Conservation (phyloP, 768 basidiomycete genomes). For the Termitomyces sp. region DNA sequence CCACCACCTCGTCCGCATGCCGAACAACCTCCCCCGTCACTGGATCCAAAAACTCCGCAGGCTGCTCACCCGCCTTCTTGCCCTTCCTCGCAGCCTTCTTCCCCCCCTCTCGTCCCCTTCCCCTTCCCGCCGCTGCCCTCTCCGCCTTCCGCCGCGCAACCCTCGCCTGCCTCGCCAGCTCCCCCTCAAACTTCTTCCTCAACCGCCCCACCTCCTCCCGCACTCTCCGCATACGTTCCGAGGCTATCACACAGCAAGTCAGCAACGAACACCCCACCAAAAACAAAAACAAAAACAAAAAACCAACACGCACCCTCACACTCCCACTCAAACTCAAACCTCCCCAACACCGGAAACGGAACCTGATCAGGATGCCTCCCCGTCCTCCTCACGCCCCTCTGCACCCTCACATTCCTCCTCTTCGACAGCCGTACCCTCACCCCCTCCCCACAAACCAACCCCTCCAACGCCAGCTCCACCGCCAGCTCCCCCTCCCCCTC, state of each 20-base stretch:
- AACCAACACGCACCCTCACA: slow-evolving; percentile 66
- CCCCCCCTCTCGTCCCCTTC: slow-evolving; percentile 23
- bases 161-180: slow-evolving; percentile 64
- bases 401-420: slow-evolving; percentile 47
- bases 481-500: slow-evolving; percentile 64
- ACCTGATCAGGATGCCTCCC: slow-evolving; percentile 40
- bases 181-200: slow-evolving; percentile 67
- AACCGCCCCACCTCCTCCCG: slow-evolving; percentile 66
- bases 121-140: slow-evolving; percentile 3
- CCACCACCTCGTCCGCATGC: not conserved
- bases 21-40: slow-evolving; percentile 1
- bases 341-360: slow-evolving; percentile 42
- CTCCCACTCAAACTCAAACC: slow-evolving; percentile 60
- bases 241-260: slow-evolving; percentile 41
- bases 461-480: slow-evolving; percentile 70
- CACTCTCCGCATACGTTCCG: slow-evolving; percentile 66
- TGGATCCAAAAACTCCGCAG: slow-evolving; percentile 35
- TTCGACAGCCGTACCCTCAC: slow-evolving; percentile 37
- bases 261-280: not conserved
- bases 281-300: slow-evolving; percentile 22
- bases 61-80: slow-evolving; percentile 28
- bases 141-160: slow-evolving; percentile 15
- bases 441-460: slow-evolving; percentile 17
- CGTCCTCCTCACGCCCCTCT: slow-evolving; percentile 40
- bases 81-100: not conserved